These are phyloP conservation scores for Syzygium oleosum DNA, from an alignment of 345 rosid genomes.

Conservation along the genomic window DNA sequence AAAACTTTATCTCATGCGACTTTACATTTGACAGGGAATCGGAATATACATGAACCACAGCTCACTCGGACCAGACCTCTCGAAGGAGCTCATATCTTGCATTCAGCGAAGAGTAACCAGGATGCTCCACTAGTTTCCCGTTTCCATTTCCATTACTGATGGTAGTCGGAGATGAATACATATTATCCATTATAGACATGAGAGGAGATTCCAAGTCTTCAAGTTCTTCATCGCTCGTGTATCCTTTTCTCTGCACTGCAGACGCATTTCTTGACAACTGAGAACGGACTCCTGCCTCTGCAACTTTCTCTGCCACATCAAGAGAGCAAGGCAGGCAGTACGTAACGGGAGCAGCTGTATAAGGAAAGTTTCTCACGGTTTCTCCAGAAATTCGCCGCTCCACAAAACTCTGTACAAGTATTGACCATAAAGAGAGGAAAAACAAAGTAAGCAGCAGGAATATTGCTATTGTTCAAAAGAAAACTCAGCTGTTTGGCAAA, in stretches of 20 bases:
- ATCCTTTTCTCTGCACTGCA: conserved; percentile 74
- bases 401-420: conserved; percentile 30
- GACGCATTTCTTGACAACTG: conserved; percentile 50
- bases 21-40: neutral
- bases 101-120: conserved; percentile 15
- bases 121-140: conserved; percentile 8
- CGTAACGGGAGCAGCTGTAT: conserved; percentile 48
- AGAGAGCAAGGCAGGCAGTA: conserved; percentile 57
- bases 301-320: conserved; percentile 55
- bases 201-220: conserved; percentile 81
- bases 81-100: conserved; percentile 76
- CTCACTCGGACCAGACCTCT: conserved; percentile 65
- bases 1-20: neutral
- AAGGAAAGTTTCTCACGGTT: conserved; percentile 54
- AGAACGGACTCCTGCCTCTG: conserved; percentile 36
- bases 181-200: conserved; percentile 40
- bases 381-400: conserved; percentile 52
- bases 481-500: neutral
- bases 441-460: neutral
- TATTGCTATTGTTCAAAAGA: neutral
- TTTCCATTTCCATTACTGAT: conserved; percentile 18
- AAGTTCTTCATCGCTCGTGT: conserved; percentile 86
- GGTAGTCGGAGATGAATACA: conserved; percentile 21
- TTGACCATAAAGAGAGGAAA: neutral
- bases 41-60: neutral